A percentile compares a stretch with the other conserved stretches of the same genome.
These are phyloP conservation scores for Anethum foeniculum DNA, from an alignment of 140 eudicot genomes.

Conservation along the genomic window DNA sequence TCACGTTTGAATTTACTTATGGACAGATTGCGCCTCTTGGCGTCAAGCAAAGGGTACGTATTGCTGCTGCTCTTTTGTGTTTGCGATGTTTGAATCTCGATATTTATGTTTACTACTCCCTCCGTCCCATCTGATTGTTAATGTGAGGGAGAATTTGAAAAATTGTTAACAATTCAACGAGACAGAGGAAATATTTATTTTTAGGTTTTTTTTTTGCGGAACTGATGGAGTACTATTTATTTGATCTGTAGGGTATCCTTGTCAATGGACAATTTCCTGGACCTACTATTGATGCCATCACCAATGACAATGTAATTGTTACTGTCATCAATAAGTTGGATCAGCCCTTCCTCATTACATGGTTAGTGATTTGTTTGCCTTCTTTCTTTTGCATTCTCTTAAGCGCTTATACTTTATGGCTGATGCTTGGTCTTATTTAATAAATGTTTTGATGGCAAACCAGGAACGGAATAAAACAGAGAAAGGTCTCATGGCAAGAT, in stretches of 20 bases:
- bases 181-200: no score
- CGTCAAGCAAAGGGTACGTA: conserved; percentile 52
- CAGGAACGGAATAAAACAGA: conserved; percentile 62
- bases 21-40: conserved; percentile 69
- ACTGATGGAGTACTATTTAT: not conserved
- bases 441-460: no score
- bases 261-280: conserved; percentile 83
- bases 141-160: no score
- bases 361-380: conserved; percentile 30
- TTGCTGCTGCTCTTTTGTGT: not conserved
- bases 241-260: conserved; percentile 57
- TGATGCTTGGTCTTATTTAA: no score
- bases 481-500: conserved; percentile 72
- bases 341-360: conserved; percentile 73
- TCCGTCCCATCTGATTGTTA: no score
- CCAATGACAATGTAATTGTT: conserved; percentile 71
- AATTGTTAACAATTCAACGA: no score
- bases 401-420: not conserved
- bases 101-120: not conserved
- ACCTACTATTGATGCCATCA: conserved; percentile 55
- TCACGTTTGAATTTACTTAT: conserved; percentile 48
- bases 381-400: not conserved
- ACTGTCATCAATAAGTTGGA: conserved; percentile 67
- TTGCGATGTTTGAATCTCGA: no score
- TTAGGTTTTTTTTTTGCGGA: not conserved